Percentiles rank a stretch among this genome's conserved stretches.
These are phyloP conservation scores for Glycyrrhiza uralensis DNA, from an alignment of 306 rosid species.

Conservation along the genomic window DNA sequence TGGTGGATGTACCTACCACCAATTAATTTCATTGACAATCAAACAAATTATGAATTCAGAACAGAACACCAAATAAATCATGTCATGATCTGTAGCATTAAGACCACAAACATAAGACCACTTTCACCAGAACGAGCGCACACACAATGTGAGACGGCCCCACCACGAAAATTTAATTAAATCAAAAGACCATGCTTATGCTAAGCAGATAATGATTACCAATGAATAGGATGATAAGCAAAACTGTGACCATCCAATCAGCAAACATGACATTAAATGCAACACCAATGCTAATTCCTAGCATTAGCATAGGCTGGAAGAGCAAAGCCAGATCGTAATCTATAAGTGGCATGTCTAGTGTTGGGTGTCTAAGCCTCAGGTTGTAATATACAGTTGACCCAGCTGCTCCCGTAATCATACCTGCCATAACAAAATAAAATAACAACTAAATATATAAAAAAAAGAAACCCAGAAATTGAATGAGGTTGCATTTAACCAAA, in stretches of 20 bases:
- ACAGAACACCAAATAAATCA: background rate
- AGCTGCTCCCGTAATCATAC: constrained; percentile 89
- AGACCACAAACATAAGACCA: too few relatives aligned
- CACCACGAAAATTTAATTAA: background rate
- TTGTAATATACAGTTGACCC: constrained; percentile 75
- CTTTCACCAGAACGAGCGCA: too few relatives aligned
- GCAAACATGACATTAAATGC: constrained; percentile 84
- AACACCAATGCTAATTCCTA: constrained; percentile 84
- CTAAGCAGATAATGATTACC: constrained; percentile 35
- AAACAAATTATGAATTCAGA: background rate
- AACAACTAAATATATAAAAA: too few relatives aligned
- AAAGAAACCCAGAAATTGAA: background rate
- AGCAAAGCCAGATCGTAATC: constrained; percentile 82
- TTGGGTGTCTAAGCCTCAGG: constrained; percentile 71
- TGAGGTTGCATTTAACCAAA: background rate
- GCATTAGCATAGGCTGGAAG: constrained; percentile 87
- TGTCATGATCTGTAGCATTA: background rate
- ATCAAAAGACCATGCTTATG: background rate
- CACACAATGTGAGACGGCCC: too few relatives aligned
- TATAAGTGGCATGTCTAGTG: constrained; percentile 69
- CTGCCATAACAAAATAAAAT: constrained; percentile 33
- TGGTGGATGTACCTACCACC: constrained; percentile 62
- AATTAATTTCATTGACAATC: background rate
- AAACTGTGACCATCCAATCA: constrained; percentile 87
- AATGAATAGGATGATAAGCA: constrained; percentile 66